These are phyloP conservation scores for Dryadomyces quercivorus DNA, from an alignment of 2,329 filamentous ascomycete species.

Conservation along the genomic window DNA sequence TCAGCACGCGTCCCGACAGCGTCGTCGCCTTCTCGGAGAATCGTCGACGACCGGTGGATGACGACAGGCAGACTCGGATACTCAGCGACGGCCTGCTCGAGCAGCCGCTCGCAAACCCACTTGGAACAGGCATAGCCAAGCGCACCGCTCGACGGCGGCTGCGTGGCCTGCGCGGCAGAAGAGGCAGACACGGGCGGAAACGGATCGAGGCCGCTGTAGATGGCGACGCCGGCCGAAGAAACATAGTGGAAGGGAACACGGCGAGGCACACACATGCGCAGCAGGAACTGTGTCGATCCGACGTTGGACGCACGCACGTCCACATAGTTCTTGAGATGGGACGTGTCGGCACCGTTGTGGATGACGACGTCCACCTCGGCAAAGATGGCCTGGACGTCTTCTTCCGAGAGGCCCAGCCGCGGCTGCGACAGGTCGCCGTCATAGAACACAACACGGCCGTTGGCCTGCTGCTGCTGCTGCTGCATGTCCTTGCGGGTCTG, in stretches of 20 bases:
- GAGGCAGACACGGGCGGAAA: neutral
- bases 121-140: neutral
- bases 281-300: neutral
- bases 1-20: neutral
- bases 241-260: neutral
- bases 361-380: slow-evolving; percentile 60
- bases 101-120: neutral
- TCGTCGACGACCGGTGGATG: neutral
- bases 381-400: slow-evolving; percentile 51
- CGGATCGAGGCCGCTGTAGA: neutral
- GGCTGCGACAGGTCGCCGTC: slow-evolving; percentile 62
- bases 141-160: neutral
- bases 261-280: neutral
- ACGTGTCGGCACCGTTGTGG: slow-evolving; percentile 69
- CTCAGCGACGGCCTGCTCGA: neutral
- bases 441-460: neutral
- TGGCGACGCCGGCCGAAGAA: neutral
- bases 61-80: neutral
- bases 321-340: slow-evolving; percentile 75
- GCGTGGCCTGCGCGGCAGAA: neutral
- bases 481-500: neutral
- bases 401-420: slow-evolving; percentile 56
- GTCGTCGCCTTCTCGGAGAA: neutral
- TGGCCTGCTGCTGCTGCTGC: neutral
- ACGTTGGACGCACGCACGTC: slow-evolving; percentile 66